A percentile compares a stretch with the other conserved stretches of the same genome.
Conservation (phyloP, 139 green algal species). For the Pseudopediastrum boryanum region DNA sequence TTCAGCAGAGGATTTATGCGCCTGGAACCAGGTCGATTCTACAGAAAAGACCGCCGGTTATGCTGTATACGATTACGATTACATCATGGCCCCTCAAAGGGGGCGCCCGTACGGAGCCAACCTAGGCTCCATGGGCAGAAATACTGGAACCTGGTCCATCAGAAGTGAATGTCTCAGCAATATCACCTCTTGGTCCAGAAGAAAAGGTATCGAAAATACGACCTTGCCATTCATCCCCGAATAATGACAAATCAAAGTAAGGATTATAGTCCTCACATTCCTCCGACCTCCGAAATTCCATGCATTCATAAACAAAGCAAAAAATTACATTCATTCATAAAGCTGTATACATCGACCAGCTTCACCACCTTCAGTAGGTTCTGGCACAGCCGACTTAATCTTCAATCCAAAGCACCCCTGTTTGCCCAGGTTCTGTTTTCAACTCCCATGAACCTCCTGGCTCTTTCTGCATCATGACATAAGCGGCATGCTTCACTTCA, state of each 20-base stretch:
- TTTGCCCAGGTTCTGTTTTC: conserved; percentile 2
- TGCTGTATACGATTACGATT: too few relatives aligned
- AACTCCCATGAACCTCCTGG: background rate
- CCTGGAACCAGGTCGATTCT: too few relatives aligned
- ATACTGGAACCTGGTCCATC: too few relatives aligned
- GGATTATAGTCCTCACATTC: background rate
- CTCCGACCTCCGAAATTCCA: too few relatives aligned
- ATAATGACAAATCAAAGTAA: background rate
- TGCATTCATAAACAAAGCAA: too few relatives aligned
- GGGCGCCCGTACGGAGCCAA: too few relatives aligned
- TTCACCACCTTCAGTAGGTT: background rate
- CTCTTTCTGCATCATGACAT: conserved; percentile 36
- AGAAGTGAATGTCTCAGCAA: too few relatives aligned
- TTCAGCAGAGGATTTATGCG: too few relatives aligned
- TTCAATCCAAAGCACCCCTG: conserved; percentile 23
- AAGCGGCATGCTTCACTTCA: conserved; percentile 51
- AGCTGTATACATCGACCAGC: background rate
- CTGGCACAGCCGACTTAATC: conserved; percentile 7
- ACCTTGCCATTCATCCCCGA: background rate
- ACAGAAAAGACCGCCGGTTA: too few relatives aligned
- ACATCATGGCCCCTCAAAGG: too few relatives aligned
- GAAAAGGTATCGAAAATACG: background rate
- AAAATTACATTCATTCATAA: background rate
- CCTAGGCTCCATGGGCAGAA: too few relatives aligned
- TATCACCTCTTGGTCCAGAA: too few relatives aligned